phyloP scores from a whole-genome alignment of 495 filamentous ascomycete species.

The Schizothecium vesticola region DNA sequence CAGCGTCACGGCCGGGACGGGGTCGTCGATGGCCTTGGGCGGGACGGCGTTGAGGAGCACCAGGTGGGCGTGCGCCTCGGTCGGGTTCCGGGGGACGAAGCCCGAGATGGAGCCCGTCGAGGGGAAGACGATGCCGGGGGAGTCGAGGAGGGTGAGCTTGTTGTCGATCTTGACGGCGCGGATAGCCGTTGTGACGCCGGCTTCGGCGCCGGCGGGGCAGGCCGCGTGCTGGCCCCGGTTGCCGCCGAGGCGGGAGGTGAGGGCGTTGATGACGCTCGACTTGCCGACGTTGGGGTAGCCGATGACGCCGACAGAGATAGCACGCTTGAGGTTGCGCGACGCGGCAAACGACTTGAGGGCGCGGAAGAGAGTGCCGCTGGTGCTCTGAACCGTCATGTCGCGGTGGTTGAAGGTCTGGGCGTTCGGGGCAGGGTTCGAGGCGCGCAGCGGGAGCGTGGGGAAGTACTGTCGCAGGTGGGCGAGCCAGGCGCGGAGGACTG shows the following conservation, averaged over 20 bases:
- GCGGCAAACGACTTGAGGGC: constrained; percentile 89
- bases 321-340: constrained; percentile 75
- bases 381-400: constrained; percentile 78
- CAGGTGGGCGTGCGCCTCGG: constrained; percentile 75
- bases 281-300: constrained; percentile 98
- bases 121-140: constrained; percentile 93
- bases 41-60: constrained; percentile 87
- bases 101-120: constrained; percentile 37
- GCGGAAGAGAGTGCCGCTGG: constrained; percentile 80
- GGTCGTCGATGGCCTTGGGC: constrained; percentile 89
- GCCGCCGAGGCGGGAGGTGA: constrained; percentile 73
- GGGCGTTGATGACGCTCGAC: constrained; percentile 92
- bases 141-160: constrained; percentile 91
- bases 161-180: constrained; percentile 90
- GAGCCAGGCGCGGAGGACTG: constrained; percentile 79
- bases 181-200: constrained; percentile 84
- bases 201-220: constrained; percentile 87
- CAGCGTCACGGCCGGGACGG: constrained; percentile 75
- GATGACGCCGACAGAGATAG: constrained; percentile 87
- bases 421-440: constrained; percentile 75
- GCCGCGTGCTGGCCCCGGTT: constrained; percentile 51
- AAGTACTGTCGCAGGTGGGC: constrained; percentile 81
- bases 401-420: constrained; percentile 90
- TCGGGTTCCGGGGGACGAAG: constrained; percentile 51
- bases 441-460: constrained; percentile 86